Conservation (phyloP, 1,284 basidiomycete genomes). For the Moesziomyces sp. region DNA sequence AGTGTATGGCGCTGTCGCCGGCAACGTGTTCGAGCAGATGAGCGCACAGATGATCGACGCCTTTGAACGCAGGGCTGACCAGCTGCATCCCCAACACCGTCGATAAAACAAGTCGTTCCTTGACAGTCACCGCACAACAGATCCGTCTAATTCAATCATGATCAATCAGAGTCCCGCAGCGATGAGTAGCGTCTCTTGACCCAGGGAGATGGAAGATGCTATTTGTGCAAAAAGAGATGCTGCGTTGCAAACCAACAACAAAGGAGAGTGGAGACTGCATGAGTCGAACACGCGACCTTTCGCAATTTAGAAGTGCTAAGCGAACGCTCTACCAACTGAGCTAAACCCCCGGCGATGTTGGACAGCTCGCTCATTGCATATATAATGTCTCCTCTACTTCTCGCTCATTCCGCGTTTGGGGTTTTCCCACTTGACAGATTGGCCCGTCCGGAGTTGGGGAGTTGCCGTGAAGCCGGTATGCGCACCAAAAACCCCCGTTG, state of each 20-base stretch:
- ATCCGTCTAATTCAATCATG: no score
- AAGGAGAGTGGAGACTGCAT: slow-evolving; percentile 49
- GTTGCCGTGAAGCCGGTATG: not conserved
- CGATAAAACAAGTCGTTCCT: no score
- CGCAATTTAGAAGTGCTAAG: slow-evolving; percentile 53
- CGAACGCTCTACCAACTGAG: slow-evolving; percentile 60
- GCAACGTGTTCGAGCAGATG: slow-evolving; percentile 85
- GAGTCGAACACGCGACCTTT: slow-evolving; percentile 59
- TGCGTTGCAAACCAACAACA: not conserved
- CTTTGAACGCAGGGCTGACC: slow-evolving; percentile 80
- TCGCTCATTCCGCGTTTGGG: no score
- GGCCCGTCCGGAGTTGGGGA: slow-evolving; percentile 4
- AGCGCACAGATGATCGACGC: slow-evolving; percentile 89
- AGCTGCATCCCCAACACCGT: slow-evolving; percentile 14
- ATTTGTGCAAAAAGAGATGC: not conserved
- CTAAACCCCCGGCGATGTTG: slow-evolving; percentile 46
- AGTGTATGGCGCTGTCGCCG: slow-evolving; percentile 81
- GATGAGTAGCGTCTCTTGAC: no score
- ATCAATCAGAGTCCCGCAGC: no score
- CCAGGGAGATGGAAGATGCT: no score
- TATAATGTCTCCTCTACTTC: no score
- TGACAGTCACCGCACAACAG: no score
- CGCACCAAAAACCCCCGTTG: not conserved
- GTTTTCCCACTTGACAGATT: slow-evolving; percentile 7
- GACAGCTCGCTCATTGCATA: no score